phyloP scores from a whole-genome alignment of 2,329 filamentous ascomycete species.

The Neobulgaria alba region DNA sequence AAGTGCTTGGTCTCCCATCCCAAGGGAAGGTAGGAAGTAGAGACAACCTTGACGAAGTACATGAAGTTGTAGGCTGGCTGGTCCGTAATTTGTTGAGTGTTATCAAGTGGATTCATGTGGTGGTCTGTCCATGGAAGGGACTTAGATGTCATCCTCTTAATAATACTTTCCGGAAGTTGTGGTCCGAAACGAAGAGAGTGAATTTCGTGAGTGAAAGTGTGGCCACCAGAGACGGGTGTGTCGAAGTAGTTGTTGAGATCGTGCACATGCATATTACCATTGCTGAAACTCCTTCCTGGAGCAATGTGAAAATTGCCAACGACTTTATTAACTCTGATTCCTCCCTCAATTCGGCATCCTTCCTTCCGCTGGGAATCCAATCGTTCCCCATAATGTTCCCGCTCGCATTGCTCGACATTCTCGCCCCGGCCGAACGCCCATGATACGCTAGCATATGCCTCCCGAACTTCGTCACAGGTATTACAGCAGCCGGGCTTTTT shows the following conservation, averaged over 20 bases:
- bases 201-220: constrained; percentile 84
- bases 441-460: constrained; percentile 79
- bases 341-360: constrained; percentile 89
- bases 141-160: constrained; percentile 49
- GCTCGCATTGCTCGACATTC: constrained; percentile 87
- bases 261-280: constrained; percentile 94
- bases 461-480: constrained; percentile 91
- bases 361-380: constrained; percentile 82
- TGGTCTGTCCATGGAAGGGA: constrained; percentile 71
- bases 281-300: constrained; percentile 91
- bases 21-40: constrained; percentile 86
- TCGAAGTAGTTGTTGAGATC: constrained; percentile 95
- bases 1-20: constrained; percentile 59
- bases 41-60: constrained; percentile 99
- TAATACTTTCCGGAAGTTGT: constrained; percentile 67
- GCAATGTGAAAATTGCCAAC: constrained; percentile 98
- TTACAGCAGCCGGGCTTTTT: constrained; percentile 87
- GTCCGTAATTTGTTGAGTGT: constrained; percentile 63
- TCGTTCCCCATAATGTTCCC: constrained; percentile 87
- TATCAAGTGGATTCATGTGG: constrained; percentile 85
- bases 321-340: constrained; percentile 93
- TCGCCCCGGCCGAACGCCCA: constrained; percentile 95
- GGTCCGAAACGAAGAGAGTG: constrained; percentile 90
- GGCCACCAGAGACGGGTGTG: constrained; percentile 54
- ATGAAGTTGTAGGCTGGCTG: constrained; percentile 92